Evolutionary conservation across 2,329 filamentous ascomycete genomes (phyloP).

Genomic region (Periconia sp.): DNA sequence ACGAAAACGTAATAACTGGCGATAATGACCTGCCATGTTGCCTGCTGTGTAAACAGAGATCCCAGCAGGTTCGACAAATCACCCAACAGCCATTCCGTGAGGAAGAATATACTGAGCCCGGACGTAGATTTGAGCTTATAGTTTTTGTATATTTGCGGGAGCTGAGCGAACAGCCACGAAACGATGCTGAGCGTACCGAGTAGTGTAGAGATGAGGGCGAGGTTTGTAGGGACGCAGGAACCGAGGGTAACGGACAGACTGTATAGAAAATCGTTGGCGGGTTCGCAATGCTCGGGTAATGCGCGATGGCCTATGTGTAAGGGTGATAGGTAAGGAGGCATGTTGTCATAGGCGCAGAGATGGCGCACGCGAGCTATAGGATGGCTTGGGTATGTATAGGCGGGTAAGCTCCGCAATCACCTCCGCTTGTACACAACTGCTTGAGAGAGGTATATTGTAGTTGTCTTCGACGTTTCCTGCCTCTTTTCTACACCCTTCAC

Average conservation of each 20-base stretch:
- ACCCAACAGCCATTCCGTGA: constrained; percentile 67
- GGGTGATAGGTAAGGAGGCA: constrained; percentile 39
- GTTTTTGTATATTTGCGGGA: constrained; percentile 72
- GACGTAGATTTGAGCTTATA: constrained; percentile 64
- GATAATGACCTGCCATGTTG: constrained; percentile 66
- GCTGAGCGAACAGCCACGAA: constrained; percentile 69
- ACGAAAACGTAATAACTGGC: constrained; percentile 68
- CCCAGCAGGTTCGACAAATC: constrained; percentile 66
- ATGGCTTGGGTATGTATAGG: background rate
- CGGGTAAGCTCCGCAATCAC: constrained; percentile 3
- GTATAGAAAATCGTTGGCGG: constrained; percentile 59
- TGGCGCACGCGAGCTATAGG: constrained; percentile 4
- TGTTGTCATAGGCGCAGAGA: constrained; percentile 26
- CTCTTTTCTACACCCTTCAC: constrained; percentile 2
- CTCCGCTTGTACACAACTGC: background rate
- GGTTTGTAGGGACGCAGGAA: constrained; percentile 64
- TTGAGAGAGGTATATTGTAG: background rate
- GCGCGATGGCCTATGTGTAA: constrained; percentile 39
- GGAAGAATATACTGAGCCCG: constrained; percentile 65
- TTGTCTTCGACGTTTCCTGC: background rate
- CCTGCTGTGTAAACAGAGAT: constrained; percentile 64
- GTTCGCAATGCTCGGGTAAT: constrained; percentile 62
- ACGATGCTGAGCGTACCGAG: constrained; percentile 65
- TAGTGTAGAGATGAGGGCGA: constrained; percentile 62
- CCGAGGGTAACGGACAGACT: constrained; percentile 61